phyloP scores from a whole-genome alignment of 345 rosid genomes.

The Lumnitzera racemosa region DNA sequence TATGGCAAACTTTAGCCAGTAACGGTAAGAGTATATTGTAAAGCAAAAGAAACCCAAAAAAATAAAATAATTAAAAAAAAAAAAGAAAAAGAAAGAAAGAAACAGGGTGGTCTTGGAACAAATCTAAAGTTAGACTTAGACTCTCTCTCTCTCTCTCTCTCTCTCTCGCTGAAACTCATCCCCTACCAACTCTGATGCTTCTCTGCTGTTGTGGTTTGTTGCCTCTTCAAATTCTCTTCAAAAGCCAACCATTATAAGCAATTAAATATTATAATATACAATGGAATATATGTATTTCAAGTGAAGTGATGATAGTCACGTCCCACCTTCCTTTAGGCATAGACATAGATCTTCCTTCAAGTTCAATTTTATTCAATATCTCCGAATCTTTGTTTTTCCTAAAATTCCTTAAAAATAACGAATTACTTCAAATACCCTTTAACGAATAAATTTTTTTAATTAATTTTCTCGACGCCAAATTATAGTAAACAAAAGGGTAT shows the following conservation, averaged over 20 bases:
- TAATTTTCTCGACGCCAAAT: too few relatives aligned
- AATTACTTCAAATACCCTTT: too few relatives aligned
- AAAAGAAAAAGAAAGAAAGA: too few relatives aligned
- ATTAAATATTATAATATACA: not conserved
- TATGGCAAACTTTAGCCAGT: too few relatives aligned
- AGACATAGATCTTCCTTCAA: constrained; percentile 51
- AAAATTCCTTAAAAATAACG: not conserved
- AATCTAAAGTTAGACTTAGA: too few relatives aligned
- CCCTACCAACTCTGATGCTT: constrained; percentile 5
- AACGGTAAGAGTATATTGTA: too few relatives aligned
- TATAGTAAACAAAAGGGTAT: too few relatives aligned
- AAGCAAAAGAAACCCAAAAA: too few relatives aligned
- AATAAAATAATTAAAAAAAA: too few relatives aligned
- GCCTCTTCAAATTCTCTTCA: constrained; percentile 9
- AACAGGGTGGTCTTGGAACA: too few relatives aligned
- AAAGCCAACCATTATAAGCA: constrained; percentile 15
- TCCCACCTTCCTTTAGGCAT: constrained; percentile 33
- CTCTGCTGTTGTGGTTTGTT: constrained; percentile 3
- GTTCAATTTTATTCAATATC: constrained; percentile 44
- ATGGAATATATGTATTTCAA: not conserved
- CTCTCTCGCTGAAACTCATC: not conserved
- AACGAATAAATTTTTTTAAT: too few relatives aligned
- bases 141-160: not conserved
- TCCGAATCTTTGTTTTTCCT: constrained; percentile 3
- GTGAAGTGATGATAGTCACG: constrained; percentile 49